These are phyloP conservation scores for Cytospora chrysosperma DNA, from an alignment of 2,329 filamentous ascomycete genomes.

Conservation along the genomic window DNA sequence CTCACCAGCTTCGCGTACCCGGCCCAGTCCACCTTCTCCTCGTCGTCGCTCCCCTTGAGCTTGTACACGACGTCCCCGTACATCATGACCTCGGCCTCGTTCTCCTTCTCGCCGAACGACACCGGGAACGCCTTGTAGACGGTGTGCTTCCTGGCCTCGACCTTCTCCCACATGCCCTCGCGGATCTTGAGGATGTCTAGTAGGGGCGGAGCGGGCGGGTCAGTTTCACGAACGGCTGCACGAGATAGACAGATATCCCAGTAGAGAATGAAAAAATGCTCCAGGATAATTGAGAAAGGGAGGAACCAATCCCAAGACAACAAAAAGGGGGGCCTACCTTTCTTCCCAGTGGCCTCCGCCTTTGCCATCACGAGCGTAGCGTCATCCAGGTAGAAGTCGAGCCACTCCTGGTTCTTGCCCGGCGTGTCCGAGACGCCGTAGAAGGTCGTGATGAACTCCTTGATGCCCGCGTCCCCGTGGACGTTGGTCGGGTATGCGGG, in stretches of 20 bases:
- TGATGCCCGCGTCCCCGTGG: constrained; percentile 26
- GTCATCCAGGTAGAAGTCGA: constrained; percentile 41
- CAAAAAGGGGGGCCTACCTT: no score
- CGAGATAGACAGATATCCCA: no score
- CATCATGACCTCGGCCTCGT: constrained; percentile 37
- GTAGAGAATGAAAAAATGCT: no score
- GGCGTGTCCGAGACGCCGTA: constrained; percentile 44
- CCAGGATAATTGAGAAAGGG: no score
- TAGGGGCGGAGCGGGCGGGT: background rate
- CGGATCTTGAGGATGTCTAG: constrained; percentile 44
- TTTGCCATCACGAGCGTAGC: constrained; percentile 44
- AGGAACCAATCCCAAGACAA: no score
- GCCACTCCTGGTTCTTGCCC: constrained; percentile 44
- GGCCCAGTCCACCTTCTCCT: constrained; percentile 32
- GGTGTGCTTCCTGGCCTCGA: constrained; percentile 41
- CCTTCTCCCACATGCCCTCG: constrained; percentile 43
- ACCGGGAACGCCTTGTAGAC: constrained; percentile 44
- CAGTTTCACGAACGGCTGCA: no score
- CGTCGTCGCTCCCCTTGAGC: constrained; percentile 24
- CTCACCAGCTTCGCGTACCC: constrained; percentile 30
- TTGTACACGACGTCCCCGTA: constrained; percentile 31
- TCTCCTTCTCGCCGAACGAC: constrained; percentile 31
- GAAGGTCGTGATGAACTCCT: constrained; percentile 43
- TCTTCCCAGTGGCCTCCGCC: constrained; percentile 36
- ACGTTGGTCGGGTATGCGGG: constrained; percentile 31